These are phyloP conservation scores for Eutrema japonicum DNA, from an alignment of 345 rosid species.

Conservation along the genomic window DNA sequence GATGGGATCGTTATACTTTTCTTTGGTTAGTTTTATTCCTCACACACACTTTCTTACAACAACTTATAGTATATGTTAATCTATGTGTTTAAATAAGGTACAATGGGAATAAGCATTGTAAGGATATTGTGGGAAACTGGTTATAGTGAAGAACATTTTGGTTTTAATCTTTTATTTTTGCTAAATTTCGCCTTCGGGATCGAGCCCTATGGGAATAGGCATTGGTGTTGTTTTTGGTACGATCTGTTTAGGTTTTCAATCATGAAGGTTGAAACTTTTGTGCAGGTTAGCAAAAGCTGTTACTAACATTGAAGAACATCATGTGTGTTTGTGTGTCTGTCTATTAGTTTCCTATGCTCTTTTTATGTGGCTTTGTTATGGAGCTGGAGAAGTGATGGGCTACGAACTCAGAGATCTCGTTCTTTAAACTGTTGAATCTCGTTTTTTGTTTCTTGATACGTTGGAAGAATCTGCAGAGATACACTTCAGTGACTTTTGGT, in stretches of 20 bases:
- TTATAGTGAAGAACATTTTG: conserved; percentile 42
- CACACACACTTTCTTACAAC: conserved; percentile 24
- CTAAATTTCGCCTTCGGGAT: neutral
- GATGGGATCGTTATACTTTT: conserved; percentile 30
- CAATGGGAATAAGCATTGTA: conserved; percentile 42
- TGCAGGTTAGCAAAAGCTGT: conserved; percentile 21
- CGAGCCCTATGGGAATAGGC: neutral
- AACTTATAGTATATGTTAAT: conserved; percentile 15
- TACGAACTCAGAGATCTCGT: neutral
- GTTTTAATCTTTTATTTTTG: conserved; percentile 16
- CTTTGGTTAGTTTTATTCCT: conserved; percentile 28
- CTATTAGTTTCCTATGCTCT: neutral
- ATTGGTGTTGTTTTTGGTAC: conserved; percentile 2
- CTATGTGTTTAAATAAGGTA: conserved; percentile 40
- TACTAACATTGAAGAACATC: neutral
- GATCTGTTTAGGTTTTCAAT: neutral
- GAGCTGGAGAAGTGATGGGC: conserved; percentile 19
- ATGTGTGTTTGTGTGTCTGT: conserved; percentile 1
- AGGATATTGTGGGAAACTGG: conserved; percentile 29
- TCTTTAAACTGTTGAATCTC: conserved; percentile 1
- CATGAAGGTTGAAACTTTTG: conserved; percentile 9
- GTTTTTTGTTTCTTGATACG: neutral
- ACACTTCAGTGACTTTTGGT: neutral
- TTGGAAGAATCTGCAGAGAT: conserved; percentile 8
- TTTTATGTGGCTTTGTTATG: conserved; percentile 8